phyloP scores from a whole-genome alignment of 164 flowering plant genomes.

The Magnolia kwangsiensis region DNA sequence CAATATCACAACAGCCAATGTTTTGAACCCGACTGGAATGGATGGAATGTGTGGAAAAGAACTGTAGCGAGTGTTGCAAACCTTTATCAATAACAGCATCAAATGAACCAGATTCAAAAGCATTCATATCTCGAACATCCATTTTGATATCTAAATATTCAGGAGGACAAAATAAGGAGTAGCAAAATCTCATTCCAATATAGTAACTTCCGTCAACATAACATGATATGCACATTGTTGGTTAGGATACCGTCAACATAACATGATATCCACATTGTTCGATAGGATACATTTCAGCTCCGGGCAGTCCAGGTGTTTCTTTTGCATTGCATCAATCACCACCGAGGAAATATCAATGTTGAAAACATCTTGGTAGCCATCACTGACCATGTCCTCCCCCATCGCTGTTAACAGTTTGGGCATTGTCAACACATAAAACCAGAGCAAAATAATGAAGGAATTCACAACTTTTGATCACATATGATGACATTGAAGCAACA shows the following conservation, averaged over 20 bases:
- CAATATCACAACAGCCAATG: background rate
- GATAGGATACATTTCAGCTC: conserved; percentile 60
- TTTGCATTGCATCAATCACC: conserved; percentile 73
- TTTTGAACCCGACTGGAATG: background rate
- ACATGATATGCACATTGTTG: background rate
- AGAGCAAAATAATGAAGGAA: background rate
- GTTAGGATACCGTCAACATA: conserved; percentile 33
- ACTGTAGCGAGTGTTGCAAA: background rate
- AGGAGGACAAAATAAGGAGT: conserved; percentile 15
- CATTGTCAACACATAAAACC: background rate
- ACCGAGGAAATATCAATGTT: conserved; percentile 80
- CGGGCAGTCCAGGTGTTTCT: conserved; percentile 44
- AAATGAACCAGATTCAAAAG: conserved; percentile 55
- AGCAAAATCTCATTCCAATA: background rate
- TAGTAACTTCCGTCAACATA: background rate
- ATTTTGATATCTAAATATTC: conserved; percentile 45
- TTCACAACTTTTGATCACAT: background rate
- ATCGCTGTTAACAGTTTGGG: conserved; percentile 38
- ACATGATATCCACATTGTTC: too few relatives aligned
- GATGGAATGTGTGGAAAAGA: background rate
- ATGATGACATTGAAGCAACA: background rate
- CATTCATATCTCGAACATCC: conserved; percentile 82
- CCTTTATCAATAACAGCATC: conserved; percentile 84
- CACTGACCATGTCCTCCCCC: conserved; percentile 74
- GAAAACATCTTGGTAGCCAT: conserved; percentile 68